Base-by-base conservation (phyloP, 768 basidiomycete genomes). In the Leccinum incarnatum region DNA sequence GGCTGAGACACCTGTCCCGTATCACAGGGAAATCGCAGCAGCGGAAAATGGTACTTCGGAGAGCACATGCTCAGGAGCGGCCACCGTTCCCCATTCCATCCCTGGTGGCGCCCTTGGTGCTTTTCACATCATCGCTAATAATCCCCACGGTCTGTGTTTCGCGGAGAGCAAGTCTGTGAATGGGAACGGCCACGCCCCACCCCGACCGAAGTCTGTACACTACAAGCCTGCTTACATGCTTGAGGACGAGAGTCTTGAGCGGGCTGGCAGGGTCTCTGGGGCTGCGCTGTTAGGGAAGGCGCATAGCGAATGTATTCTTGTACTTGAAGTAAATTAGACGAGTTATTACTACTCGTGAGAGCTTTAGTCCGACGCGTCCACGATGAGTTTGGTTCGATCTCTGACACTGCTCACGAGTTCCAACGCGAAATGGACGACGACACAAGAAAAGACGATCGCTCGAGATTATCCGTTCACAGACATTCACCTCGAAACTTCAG, bases 141-240 rank as follows among this genome's bases (percentile, higher is more conserved):
- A 73, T 19, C 72, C 68, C 48, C 64, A 29, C 8, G 63, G 64
- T 2, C 51, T 46, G 19, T 71, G 66, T 54, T 7, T 37, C 7
- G 53, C 61, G 21, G 73, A 69, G 12, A 36, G 56, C 51, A 45
- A 51, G 27, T 27, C 5, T 30, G 29, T 46, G 29, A 52, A 55
- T 36, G 56, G 58, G 25, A 59, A 53, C 10, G 53, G 36, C 6
- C 30, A 46, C 15, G 37, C 27, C 29, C 59, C 57, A 23, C n/a
- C 23, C 12, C 50, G 50, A 37, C 47, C 21, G 4, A 55, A 51
- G 42, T 56, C 63, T 48, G 61, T 73, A 42, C 77, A 75, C 25
- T 95, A 89, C 69, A 78, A 79, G 29, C 93, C 93, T 1, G 93
- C 94, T 1, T 90, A 92, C 74, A 88, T 92, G 75, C 79, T 96